phyloP scores from a whole-genome alignment of 202 grass and related monocot genomes.

The Eragrostis tef region DNA sequence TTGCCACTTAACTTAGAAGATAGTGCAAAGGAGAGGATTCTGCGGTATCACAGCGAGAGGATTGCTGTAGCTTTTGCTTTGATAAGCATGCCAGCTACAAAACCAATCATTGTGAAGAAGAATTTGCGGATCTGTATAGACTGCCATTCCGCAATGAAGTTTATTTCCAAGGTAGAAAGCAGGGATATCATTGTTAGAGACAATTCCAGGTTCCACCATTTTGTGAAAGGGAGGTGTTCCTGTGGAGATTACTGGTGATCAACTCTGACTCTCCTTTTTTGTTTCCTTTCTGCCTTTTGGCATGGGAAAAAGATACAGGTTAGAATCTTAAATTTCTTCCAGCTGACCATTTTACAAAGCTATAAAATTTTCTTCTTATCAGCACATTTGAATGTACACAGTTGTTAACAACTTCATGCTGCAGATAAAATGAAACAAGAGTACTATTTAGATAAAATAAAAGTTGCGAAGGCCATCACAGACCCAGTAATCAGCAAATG shows the following conservation, averaged over 20 bases:
- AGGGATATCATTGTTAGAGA: conserved; percentile 72
- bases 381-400: conserved; percentile 16
- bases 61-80: conserved; percentile 65
- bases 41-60: conserved; percentile 62
- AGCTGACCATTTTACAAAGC: conserved; percentile 5
- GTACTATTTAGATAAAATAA: neutral
- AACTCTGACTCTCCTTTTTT: neutral
- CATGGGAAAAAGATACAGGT: conserved; percentile 14
- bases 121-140: conserved; percentile 62
- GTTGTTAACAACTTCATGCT: conserved; percentile 36
- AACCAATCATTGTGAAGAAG: conserved; percentile 73
- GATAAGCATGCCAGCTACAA: conserved; percentile 61
- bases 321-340: conserved; percentile 29
- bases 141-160: conserved; percentile 65
- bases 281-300: neutral
- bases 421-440: conserved; percentile 14
- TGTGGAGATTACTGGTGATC: conserved; percentile 72
- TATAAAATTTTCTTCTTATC: neutral
- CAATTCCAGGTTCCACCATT: conserved; percentile 69
- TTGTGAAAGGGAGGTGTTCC: conserved; percentile 53
- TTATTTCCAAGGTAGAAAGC: conserved; percentile 61
- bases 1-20: conserved; percentile 58
- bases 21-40: conserved; percentile 56
- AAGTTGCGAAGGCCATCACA: neutral
- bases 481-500: neutral